These are phyloP conservation scores for Geum urbanum DNA, from an alignment of 306 rosid species.

Conservation along the genomic window DNA sequence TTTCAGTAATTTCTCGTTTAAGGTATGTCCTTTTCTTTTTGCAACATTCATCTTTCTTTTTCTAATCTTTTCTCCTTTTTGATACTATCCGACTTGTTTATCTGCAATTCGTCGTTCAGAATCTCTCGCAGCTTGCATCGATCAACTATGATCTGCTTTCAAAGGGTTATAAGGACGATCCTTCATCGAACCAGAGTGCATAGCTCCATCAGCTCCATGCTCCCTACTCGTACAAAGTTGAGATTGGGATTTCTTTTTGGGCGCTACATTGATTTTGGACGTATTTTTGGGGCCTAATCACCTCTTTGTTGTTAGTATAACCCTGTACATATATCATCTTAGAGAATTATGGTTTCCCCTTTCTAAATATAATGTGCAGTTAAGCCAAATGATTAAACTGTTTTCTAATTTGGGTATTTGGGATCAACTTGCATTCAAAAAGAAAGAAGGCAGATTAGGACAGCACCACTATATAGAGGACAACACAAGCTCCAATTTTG, in stretches of 20 bases:
- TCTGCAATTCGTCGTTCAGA: constrained; percentile 57
- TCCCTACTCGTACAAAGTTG: constrained; percentile 25
- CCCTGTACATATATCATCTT: constrained; percentile 77
- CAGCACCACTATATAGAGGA: too few relatives aligned
- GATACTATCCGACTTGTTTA: neutral
- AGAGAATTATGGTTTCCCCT: constrained; percentile 2
- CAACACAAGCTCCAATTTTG: constrained; percentile 20
- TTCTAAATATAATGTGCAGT: constrained; percentile 20
- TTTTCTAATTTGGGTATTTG: constrained; percentile 32
- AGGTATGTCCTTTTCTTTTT: constrained; percentile 44
- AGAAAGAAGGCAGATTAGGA: constrained; percentile 20
- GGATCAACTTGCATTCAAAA: neutral
- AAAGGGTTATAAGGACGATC: constrained; percentile 87
- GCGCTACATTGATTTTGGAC: constrained; percentile 31
- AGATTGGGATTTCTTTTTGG: constrained; percentile 29
- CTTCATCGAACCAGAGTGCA: constrained; percentile 48
- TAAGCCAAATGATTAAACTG: constrained; percentile 33
- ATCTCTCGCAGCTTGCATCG: constrained; percentile 98
- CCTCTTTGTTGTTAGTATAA: constrained; percentile 45
- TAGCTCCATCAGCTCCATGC: constrained; percentile 24
- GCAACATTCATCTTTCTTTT: neutral
- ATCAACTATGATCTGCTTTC: constrained; percentile 95
- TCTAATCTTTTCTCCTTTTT: neutral
- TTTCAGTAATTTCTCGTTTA: constrained; percentile 95
- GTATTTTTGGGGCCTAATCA: constrained; percentile 40